These are phyloP conservation scores for Xanthoconium purpureum DNA, from an alignment of 768 basidiomycete genomes.

Conservation along the genomic window DNA sequence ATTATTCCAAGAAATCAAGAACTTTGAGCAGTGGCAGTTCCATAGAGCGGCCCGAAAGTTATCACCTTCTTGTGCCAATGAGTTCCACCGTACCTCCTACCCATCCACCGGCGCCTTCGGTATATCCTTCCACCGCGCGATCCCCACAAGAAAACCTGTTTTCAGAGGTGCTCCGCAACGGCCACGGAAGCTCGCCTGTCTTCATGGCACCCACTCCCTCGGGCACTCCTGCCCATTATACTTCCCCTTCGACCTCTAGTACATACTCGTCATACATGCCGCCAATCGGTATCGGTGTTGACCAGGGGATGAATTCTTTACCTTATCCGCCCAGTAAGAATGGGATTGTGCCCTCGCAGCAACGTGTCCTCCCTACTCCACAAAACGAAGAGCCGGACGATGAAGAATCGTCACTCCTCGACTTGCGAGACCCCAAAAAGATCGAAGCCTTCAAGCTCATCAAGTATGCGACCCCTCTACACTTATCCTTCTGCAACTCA, in stretches of 20 bases:
- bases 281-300: conserved; percentile 55
- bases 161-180: conserved; percentile 55
- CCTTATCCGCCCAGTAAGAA: conserved; percentile 43
- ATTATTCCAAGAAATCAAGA: conserved; percentile 52
- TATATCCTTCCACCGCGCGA: conserved; percentile 46
- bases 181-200: conserved; percentile 54
- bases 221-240: conserved; percentile 41
- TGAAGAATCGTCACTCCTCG: conserved; percentile 42
- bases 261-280: conserved; percentile 49
- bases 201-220: conserved; percentile 50
- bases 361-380: conserved; percentile 24
- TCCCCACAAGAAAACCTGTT: conserved; percentile 54
- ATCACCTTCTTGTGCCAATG: conserved; percentile 58
- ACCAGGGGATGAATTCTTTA: conserved; percentile 49
- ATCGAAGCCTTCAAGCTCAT: conserved; percentile 81
- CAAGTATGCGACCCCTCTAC: conserved; percentile 44
- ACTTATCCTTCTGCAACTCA: not conserved
- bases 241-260: conserved; percentile 35
- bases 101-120: conserved; percentile 30
- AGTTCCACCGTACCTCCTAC: conserved; percentile 37
- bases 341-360: conserved; percentile 19
- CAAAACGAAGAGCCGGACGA: conserved; percentile 48
- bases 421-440: conserved; percentile 58
- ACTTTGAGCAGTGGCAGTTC: conserved; percentile 40
- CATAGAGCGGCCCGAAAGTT: conserved; percentile 40